These are phyloP conservation scores for Paraglomus brasilianum DNA, from an alignment of 192 early-diverging fungal species.

Conservation along the genomic window DNA sequence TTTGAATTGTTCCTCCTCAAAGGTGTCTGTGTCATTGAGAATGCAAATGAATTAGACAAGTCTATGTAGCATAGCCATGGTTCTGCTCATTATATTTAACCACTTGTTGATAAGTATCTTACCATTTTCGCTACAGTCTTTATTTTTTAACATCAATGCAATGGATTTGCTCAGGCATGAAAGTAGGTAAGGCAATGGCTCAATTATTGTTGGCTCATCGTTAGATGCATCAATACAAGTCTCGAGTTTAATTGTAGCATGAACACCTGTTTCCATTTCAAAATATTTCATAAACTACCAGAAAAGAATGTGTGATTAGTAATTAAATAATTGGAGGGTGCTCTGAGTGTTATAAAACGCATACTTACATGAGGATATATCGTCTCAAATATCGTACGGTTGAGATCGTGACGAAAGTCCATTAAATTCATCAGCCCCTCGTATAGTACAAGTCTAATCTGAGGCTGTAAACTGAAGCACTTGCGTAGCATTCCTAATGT, in stretches of 20 bases:
- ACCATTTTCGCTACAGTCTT: slow-evolving; percentile 7
- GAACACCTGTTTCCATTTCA: slow-evolving; percentile 29
- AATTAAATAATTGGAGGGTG: not conserved
- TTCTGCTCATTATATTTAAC: not conserved
- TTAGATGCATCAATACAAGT: slow-evolving; percentile 37
- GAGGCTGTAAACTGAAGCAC: slow-evolving; percentile 66
- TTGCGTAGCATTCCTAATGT: slow-evolving; percentile 60
- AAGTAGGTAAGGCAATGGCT: slow-evolving; percentile 52
- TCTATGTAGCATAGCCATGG: not conserved
- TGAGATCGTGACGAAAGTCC: slow-evolving; percentile 35
- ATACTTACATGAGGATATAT: slow-evolving; percentile 47
- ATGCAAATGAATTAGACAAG: not conserved
- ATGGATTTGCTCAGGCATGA: slow-evolving; percentile 33
- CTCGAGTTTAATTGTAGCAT: slow-evolving; percentile 36
- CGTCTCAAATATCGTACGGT: slow-evolving; percentile 50
- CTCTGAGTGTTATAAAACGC: no score
- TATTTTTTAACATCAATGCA: slow-evolving; percentile 4
- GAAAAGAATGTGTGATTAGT: not conserved
- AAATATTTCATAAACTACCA: slow-evolving; percentile 20
- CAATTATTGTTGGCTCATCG: slow-evolving; percentile 41
- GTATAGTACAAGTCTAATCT: slow-evolving; percentile 59
- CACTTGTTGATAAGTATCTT: slow-evolving; percentile 6
- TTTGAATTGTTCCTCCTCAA: slow-evolving; percentile 30
- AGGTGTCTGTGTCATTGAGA: not conserved
- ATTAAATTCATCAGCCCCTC: slow-evolving; percentile 52